phyloP scores from a whole-genome alignment of 495 filamentous ascomycete genomes.

The Sphaerosporella brunnea region DNA sequence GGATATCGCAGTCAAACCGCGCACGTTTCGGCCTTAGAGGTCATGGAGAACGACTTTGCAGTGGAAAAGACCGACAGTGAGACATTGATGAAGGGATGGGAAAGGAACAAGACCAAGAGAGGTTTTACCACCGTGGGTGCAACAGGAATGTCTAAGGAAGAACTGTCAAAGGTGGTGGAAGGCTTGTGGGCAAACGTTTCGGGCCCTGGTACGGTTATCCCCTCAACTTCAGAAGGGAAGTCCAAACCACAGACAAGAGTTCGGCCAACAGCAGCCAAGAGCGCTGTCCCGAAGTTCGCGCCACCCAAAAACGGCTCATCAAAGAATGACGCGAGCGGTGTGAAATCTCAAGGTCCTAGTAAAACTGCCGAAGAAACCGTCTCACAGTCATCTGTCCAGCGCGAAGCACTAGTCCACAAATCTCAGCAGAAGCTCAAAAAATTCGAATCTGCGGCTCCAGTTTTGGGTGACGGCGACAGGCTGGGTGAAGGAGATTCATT shows the following conservation, averaged over 20 bases:
- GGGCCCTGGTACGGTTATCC: background rate
- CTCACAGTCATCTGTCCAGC: background rate
- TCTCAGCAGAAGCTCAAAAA: background rate
- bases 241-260: too few species aligned
- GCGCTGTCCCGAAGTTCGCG: background rate
- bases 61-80: constrained; percentile 30
- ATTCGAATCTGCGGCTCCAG: constrained; percentile 19
- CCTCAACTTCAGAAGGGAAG: too few species aligned
- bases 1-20: constrained; percentile 58
- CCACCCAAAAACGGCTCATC: background rate
- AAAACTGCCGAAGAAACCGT: background rate
- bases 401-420: background rate
- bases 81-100: constrained; percentile 14
- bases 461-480: constrained; percentile 32
- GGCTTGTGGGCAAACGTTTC: background rate
- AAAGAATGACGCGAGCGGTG: background rate
- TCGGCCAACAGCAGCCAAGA: background rate
- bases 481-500: constrained; percentile 61
- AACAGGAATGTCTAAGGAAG: constrained; percentile 25
- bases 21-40: constrained; percentile 56
- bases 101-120: constrained; percentile 4
- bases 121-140: constrained; percentile 22
- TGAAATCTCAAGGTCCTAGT: background rate
- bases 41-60: constrained; percentile 46
- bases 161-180: constrained; percentile 20